A percentile compares a stretch with the other conserved stretches of the same genome.
Conservation (phyloP, 192 early-diverging fungal genomes). For the Backusella tarrabulga region DNA sequence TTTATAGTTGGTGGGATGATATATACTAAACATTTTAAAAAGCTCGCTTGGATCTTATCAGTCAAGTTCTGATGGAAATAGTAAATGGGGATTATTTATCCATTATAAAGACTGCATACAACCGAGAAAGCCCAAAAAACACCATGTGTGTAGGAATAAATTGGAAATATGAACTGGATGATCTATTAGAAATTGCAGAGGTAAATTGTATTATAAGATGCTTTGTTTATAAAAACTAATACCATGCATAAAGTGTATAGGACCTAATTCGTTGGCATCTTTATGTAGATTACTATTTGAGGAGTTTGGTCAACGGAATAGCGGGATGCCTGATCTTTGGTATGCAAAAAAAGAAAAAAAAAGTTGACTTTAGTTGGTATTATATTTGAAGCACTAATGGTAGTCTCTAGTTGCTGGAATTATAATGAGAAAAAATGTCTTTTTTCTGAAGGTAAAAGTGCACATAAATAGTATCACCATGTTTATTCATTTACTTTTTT, state of each 20-base stretch:
- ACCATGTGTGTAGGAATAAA: slow-evolving; percentile 50
- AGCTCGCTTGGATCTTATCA: slow-evolving; percentile 40
- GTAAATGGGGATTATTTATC: slow-evolving; percentile 23
- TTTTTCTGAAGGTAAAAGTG: slow-evolving; percentile 58
- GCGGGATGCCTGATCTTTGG: slow-evolving; percentile 73
- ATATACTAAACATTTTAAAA: not conserved
- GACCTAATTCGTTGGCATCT: slow-evolving; percentile 48
- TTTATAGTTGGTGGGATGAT: not conserved
- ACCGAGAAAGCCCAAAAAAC: slow-evolving; percentile 37
- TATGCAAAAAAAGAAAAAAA: slow-evolving; percentile 8
- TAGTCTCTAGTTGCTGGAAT: slow-evolving; percentile 57
- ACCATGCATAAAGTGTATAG: slow-evolving; percentile 50
- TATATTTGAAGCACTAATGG: not conserved
- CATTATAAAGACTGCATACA: slow-evolving; percentile 35
- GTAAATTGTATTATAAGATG: slow-evolving; percentile 25
- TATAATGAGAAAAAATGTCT: slow-evolving; percentile 47
- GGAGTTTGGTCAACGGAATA: slow-evolving; percentile 60
- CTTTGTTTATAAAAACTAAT: not conserved
- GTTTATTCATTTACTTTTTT: not conserved
- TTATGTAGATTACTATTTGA: slow-evolving; percentile 60
- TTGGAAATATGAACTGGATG: slow-evolving; percentile 44
- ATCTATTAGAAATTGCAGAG: slow-evolving; percentile 49
- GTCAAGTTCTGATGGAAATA: slow-evolving; percentile 38
- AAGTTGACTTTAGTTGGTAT: not conserved
- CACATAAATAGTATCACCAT: not conserved